These are phyloP conservation scores for Polyporus arcularius DNA, from an alignment of 768 basidiomycete genomes.

Conservation along the genomic window DNA sequence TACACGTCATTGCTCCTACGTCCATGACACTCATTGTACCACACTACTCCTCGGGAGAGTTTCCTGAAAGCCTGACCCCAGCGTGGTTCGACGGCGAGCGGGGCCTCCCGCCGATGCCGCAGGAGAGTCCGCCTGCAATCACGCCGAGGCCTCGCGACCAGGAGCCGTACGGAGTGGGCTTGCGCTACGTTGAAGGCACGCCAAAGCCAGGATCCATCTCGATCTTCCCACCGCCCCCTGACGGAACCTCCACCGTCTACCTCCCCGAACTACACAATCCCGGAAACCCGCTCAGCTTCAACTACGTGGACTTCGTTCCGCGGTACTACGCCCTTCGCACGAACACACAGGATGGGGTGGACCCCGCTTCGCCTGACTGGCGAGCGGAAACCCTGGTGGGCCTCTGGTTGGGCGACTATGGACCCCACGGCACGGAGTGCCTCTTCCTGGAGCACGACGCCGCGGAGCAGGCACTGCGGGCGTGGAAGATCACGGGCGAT, in stretches of 20 bases:
- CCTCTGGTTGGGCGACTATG: conserved; percentile 29
- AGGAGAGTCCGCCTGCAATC: conserved; percentile 4
- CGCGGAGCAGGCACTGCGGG: conserved; percentile 7
- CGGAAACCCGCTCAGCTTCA: neutral
- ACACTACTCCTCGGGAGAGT: conserved; percentile 2
- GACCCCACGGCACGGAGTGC: conserved; percentile 24
- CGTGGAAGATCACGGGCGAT: conserved; percentile 29
- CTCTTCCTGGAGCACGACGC: conserved; percentile 20
- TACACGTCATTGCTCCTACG: conserved; percentile 21
- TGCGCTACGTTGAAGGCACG: conserved; percentile 4
- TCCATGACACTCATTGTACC: neutral
- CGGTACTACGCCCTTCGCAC: conserved; percentile 23
- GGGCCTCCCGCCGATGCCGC: conserved; percentile 12
- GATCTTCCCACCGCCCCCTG: conserved; percentile 9
- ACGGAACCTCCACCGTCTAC: neutral
- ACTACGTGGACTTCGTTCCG: neutral
- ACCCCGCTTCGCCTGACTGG: conserved; percentile 18
- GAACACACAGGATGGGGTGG: conserved; percentile 1
- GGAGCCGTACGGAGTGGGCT: neutral
- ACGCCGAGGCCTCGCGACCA: neutral
- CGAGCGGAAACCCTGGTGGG: conserved; percentile 20
- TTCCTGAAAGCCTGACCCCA: conserved; percentile 3
- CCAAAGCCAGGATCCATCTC: conserved; percentile 19
- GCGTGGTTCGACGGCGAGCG: conserved; percentile 22
- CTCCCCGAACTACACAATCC: conserved; percentile 15